Percentiles rank a stretch among this genome's conserved stretches.
Conservation (phyloP, 192 early-diverging fungal genomes). For the Dissophora globulifera region DNA sequence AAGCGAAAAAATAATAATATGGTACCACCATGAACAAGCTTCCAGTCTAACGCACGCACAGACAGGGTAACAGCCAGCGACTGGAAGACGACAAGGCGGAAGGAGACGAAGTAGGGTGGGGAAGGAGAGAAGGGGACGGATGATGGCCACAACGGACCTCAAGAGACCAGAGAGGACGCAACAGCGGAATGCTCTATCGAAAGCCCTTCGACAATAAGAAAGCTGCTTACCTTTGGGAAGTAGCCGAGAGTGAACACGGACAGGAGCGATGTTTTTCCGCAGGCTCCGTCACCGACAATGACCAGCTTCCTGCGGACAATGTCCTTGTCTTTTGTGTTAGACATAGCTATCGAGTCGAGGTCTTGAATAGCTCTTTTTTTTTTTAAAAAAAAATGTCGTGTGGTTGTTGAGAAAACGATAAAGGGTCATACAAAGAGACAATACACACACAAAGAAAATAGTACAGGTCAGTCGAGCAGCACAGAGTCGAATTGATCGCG, state of each 20-base stretch:
- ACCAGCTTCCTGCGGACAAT: constrained; percentile 85
- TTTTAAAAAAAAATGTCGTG: not conserved
- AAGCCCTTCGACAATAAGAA: not conserved
- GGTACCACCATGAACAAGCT: too few species aligned
- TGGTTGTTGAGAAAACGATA: not conserved
- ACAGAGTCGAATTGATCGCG: too few species aligned
- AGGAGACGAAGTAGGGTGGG: too few species aligned
- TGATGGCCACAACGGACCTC: too few species aligned
- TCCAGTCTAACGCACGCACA: too few species aligned
- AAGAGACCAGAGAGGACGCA: too few species aligned
- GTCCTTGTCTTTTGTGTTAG: constrained; percentile 48
- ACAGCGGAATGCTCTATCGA: too few species aligned
- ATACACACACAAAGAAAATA: not conserved
- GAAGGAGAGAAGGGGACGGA: too few species aligned
- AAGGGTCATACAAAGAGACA: not conserved
- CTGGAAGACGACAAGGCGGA: too few species aligned
- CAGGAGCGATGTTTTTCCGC: constrained; percentile 83
- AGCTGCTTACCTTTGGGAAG: constrained; percentile 85
- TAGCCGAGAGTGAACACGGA: constrained; percentile 79
- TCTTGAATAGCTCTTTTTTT: not conserved
- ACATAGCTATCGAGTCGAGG: constrained; percentile 14
- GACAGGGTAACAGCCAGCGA: too few species aligned
- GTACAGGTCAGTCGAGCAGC: too few species aligned
- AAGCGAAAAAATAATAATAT: too few species aligned
- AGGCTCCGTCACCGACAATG: constrained; percentile 88